These are phyloP conservation scores for Parafenestella ontariensis DNA, from an alignment of 2,329 filamentous ascomycete species.

Conservation along the genomic window DNA sequence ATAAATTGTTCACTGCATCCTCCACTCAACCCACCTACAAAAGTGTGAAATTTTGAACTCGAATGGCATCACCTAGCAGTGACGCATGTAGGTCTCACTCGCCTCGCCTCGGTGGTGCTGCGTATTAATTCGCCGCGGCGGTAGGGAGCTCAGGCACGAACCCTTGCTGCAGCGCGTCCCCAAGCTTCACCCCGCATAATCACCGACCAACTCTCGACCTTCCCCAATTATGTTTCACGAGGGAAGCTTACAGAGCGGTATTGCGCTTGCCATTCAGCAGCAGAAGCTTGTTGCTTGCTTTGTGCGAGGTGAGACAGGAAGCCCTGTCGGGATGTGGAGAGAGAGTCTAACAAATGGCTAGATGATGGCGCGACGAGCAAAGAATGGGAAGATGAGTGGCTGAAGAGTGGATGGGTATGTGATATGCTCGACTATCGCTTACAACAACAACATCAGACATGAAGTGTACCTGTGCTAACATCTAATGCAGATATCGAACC, in stretches of 20 bases:
- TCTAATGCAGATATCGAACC: slow-evolving; percentile 46
- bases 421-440: not conserved
- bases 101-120: slow-evolving; percentile 14
- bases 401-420: slow-evolving; percentile 52
- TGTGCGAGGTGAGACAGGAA: slow-evolving; percentile 67
- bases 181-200: slow-evolving; percentile 24
- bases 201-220: slow-evolving; percentile 13
- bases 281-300: slow-evolving; percentile 85
- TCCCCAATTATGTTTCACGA: slow-evolving; percentile 74
- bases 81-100: not conserved
- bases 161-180: slow-evolving; percentile 23
- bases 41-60: not conserved
- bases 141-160: slow-evolving; percentile 14
- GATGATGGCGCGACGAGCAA: slow-evolving; percentile 74
- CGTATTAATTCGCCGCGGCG: slow-evolving; percentile 17
- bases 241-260: slow-evolving; percentile 81
- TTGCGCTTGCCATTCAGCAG: slow-evolving; percentile 75
- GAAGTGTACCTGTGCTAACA: not conserved
- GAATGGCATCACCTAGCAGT: not conserved
- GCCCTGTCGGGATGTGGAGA: slow-evolving; percentile 17
- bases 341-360: slow-evolving; percentile 44
- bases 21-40: too few species aligned
- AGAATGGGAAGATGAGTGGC: slow-evolving; percentile 75
- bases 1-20: slow-evolving; percentile 39
- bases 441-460: not conserved